Evolutionary conservation across 495 filamentous ascomycete genomes (phyloP).

Genomic region (Penicillium waksmanii): DNA sequence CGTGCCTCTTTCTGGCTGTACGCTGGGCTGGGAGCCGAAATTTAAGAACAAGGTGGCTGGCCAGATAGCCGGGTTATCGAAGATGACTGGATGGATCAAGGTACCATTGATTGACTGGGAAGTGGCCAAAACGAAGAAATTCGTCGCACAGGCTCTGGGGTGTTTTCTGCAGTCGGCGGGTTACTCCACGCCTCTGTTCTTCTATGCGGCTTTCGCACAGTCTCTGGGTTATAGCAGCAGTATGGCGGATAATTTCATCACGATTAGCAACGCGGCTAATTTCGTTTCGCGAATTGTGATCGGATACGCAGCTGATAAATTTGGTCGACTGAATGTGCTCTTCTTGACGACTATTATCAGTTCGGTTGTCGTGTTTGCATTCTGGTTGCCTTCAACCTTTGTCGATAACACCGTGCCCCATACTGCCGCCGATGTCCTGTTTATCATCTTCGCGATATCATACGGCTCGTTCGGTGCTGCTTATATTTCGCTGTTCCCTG

Average conservation of each 20-base stretch:
- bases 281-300: constrained; percentile 53
- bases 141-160: constrained; percentile 44
- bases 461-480: constrained; percentile 57
- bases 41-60: constrained; percentile 38
- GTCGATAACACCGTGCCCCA: constrained; percentile 25
- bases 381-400: constrained; percentile 50
- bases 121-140: constrained; percentile 41
- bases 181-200: constrained; percentile 48
- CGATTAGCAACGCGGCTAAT: constrained; percentile 59
- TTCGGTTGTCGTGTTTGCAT: constrained; percentile 46
- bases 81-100: constrained; percentile 24
- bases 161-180: constrained; percentile 48
- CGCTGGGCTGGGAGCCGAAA: constrained; percentile 47
- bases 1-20: constrained; percentile 50
- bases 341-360: constrained; percentile 52
- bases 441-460: constrained; percentile 55
- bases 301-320: constrained; percentile 50
- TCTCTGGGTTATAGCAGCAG: constrained; percentile 43
- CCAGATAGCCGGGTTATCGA: constrained; percentile 30
- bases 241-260: constrained; percentile 52
- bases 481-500: constrained; percentile 43
- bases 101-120: constrained; percentile 43
- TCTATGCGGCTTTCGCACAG: constrained; percentile 47
- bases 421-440: constrained; percentile 38
- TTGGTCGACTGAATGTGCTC: constrained; percentile 59